phyloP scores from a whole-genome alignment of 2,329 filamentous ascomycete species.

The Colletotrichum ledebouriae region DNA sequence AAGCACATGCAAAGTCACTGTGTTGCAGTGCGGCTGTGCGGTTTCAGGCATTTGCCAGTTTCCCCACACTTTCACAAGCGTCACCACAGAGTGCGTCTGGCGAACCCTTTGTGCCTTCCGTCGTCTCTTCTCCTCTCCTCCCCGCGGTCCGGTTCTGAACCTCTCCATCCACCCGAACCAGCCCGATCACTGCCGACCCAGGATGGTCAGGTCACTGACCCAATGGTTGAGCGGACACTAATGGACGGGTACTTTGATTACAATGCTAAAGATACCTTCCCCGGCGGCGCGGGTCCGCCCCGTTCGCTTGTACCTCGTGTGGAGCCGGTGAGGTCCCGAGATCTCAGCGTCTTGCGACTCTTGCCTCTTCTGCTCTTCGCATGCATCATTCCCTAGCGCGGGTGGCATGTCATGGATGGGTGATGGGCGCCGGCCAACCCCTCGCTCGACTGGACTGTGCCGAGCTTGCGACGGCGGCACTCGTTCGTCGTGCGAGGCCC shows the following conservation, averaged over 20 bases:
- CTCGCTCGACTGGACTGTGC: slow-evolving; percentile 33
- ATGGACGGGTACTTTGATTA: slow-evolving; percentile 15
- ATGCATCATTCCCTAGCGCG: slow-evolving; percentile 37
- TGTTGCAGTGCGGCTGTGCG: slow-evolving; percentile 19
- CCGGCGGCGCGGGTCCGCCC: background rate
- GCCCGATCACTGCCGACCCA: slow-evolving; percentile 52
- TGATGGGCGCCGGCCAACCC: slow-evolving; percentile 39
- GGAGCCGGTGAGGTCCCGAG: slow-evolving; percentile 18
- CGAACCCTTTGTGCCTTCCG: slow-evolving; percentile 13
- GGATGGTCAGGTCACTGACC: slow-evolving; percentile 19
- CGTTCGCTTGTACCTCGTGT: slow-evolving; percentile 31
- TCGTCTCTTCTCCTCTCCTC: slow-evolving; percentile 28
- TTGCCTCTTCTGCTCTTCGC: slow-evolving; percentile 36
- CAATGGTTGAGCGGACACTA: slow-evolving; percentile 10
- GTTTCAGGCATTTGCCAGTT: slow-evolving; percentile 35
- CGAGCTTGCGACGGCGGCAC: slow-evolving; percentile 38
- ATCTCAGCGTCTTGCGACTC: background rate
- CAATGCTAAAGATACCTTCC: slow-evolving; percentile 21
- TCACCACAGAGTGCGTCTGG: slow-evolving; percentile 19
- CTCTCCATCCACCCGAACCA: slow-evolving; percentile 52
- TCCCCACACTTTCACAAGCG: slow-evolving; percentile 51
- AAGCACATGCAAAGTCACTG: slow-evolving; percentile 39
- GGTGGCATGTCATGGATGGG: slow-evolving; percentile 34
- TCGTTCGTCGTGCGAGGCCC: slow-evolving; percentile 20
- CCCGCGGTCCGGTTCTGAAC: slow-evolving; percentile 41